Conservation (phyloP, 208 protist species). For the Strigomonas culicis region DNA sequence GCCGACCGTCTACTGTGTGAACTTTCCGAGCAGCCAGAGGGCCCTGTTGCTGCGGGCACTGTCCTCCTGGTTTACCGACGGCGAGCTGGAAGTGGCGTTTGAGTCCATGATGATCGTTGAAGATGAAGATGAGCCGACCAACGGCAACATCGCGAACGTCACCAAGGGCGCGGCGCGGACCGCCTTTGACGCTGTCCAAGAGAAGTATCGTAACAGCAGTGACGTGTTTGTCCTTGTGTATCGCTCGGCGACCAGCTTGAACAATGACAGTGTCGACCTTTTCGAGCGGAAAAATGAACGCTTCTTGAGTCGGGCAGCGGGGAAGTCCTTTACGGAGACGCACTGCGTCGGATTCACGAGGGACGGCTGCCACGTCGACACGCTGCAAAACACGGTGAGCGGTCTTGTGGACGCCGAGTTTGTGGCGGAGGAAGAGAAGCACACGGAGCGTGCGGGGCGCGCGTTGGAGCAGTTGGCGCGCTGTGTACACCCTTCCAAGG, state of each 20-base stretch:
- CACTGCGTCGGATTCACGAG: constrained; percentile 71
- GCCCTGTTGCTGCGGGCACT: constrained; percentile 19
- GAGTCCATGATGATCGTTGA: constrained; percentile 60
- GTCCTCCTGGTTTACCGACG: constrained; percentile 20
- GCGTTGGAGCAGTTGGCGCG: no score
- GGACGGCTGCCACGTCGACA: constrained; percentile 45
- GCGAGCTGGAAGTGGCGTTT: constrained; percentile 30
- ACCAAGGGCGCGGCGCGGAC: constrained; percentile 9
- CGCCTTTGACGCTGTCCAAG: no score
- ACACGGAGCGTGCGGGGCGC: no score
- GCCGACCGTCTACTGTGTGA: constrained; percentile 33
- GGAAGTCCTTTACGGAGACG: constrained; percentile 32
- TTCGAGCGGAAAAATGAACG: constrained; percentile 29
- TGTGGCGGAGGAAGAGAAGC: no score
- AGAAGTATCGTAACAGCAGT: background rate
- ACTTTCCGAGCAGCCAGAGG: constrained; percentile 34
- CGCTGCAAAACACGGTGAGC: constrained; percentile 44
- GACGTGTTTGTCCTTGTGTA: constrained; percentile 38
- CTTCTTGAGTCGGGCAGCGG: constrained; percentile 24
- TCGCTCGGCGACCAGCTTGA: constrained; percentile 33
- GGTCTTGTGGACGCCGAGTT: constrained; percentile 33
- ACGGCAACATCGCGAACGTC: constrained; percentile 23
- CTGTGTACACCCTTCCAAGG: no score
- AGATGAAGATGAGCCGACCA: constrained; percentile 31
- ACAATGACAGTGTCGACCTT: constrained; percentile 39